phyloP scores from a whole-genome alignment of 1,284 basidiomycete genomes.

The Thecaphora frezii region DNA sequence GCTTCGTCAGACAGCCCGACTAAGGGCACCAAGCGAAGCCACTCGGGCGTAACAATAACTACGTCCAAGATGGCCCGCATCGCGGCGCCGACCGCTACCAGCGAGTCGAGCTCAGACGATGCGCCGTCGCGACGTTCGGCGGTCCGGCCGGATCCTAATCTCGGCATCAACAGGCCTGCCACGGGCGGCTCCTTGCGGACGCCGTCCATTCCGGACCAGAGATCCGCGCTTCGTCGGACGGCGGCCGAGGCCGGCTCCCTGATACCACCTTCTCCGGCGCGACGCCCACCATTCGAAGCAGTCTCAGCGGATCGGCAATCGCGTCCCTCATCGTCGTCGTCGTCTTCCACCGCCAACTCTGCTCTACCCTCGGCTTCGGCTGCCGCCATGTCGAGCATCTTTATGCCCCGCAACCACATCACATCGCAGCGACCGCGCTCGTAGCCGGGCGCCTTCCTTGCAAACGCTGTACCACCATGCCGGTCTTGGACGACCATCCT shows the following conservation, averaged over 20 bases:
- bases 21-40: neutral
- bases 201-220: too few species aligned
- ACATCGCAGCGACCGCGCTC: neutral
- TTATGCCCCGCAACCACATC: slow-evolving; percentile 7
- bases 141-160: neutral
- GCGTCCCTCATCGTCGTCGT: neutral
- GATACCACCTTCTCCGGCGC: too few species aligned
- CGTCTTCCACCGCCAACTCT: neutral
- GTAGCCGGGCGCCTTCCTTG: too few species aligned
- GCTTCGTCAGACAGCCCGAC: slow-evolving; percentile 5
- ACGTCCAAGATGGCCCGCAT: neutral
- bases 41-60: neutral
- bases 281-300: too few species aligned
- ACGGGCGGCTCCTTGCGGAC: too few species aligned
- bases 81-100: too few species aligned
- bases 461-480: too few species aligned
- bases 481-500: too few species aligned
- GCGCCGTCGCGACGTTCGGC: neutral
- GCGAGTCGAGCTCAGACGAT: neutral
- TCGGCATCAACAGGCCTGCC: slow-evolving; percentile 5
- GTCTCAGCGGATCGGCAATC: too few species aligned
- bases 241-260: too few species aligned
- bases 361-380: slow-evolving; percentile 13
- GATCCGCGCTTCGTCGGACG: too few species aligned
- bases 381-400: slow-evolving; percentile 27